Percentiles rank a stretch among this genome's conserved stretches.
Evolutionary conservation across 1,139 yeast genomes (phyloP).

Genomic region (Saccharomyces hybrid): DNA sequence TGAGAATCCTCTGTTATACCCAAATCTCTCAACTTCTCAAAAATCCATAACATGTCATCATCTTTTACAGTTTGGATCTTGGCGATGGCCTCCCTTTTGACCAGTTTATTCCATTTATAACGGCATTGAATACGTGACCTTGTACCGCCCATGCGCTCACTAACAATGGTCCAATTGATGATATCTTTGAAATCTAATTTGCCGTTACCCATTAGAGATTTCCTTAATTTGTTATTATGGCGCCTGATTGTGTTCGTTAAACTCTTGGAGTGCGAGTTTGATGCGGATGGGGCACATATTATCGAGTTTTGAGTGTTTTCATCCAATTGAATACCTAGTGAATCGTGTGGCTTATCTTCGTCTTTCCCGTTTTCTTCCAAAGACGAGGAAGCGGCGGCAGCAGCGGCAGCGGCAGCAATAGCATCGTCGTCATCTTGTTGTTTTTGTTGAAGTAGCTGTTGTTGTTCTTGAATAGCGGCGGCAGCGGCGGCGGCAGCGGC

Average conservation of each 20-base stretch:
- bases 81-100: conserved; percentile 50
- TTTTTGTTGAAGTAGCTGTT: background rate
- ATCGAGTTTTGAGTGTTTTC: background rate
- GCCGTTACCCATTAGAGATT: conserved; percentile 4
- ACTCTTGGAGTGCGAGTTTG: background rate
- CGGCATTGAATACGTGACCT: conserved; percentile 90
- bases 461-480: background rate
- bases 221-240: background rate
- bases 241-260: background rate
- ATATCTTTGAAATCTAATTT: conserved; percentile 29
- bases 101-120: conserved; percentile 82
- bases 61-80: conserved; percentile 45
- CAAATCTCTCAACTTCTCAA: conserved; percentile 43
- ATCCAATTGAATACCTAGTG: background rate
- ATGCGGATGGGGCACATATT: background rate
- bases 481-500: background rate
- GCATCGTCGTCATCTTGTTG: conserved; percentile 6
- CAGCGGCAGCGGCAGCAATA: background rate
- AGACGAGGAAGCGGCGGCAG: background rate
- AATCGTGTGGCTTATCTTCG: conserved; percentile 4
- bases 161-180: conserved; percentile 84
- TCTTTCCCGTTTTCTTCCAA: conserved; percentile 4
- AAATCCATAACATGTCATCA: conserved; percentile 51
- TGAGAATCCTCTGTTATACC: conserved; percentile 42
- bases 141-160: conserved; percentile 81